Percentiles rank a stretch among this genome's conserved stretches.
Conservation (phyloP, 2,329 filamentous ascomycete species). For the Teratosphaeria nubilosa region DNA sequence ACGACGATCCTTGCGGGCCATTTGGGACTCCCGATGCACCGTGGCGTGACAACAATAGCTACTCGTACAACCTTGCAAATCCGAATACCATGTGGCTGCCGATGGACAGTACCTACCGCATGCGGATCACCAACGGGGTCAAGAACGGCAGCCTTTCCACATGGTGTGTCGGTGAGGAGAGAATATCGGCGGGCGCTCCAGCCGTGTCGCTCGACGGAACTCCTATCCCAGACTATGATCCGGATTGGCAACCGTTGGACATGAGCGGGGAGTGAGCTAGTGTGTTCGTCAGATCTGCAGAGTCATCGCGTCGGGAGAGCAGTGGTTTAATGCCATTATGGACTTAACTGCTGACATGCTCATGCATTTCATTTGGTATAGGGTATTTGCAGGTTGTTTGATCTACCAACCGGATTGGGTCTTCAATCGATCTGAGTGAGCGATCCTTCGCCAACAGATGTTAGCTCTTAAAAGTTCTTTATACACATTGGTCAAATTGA, state of each 20-base stretch:
- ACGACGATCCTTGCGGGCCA: background rate
- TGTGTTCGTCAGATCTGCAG: background rate
- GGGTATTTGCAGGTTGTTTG: too few species aligned
- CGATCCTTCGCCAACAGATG: too few species aligned
- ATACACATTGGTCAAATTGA: too few species aligned
- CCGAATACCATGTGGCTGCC: background rate
- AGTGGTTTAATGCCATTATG: background rate
- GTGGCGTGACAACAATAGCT: background rate
- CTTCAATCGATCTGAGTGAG: too few species aligned
- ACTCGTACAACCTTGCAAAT: background rate
- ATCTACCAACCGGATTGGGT: too few species aligned
- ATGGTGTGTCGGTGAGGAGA: background rate
- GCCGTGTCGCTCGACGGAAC: too few species aligned
- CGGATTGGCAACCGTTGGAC: background rate
- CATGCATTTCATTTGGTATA: background rate
- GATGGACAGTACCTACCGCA: background rate
- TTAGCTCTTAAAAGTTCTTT: too few species aligned
- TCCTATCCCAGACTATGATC: background rate
- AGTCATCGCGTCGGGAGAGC: too few species aligned
- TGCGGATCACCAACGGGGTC: background rate
- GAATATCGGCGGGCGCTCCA: background rate
- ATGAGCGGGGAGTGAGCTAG: background rate
- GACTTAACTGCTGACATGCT: too few species aligned
- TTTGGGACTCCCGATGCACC: background rate
- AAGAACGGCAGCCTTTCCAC: background rate